Conservation (phyloP, 331 rosid genomes). For the Telfairia occidentalis region DNA sequence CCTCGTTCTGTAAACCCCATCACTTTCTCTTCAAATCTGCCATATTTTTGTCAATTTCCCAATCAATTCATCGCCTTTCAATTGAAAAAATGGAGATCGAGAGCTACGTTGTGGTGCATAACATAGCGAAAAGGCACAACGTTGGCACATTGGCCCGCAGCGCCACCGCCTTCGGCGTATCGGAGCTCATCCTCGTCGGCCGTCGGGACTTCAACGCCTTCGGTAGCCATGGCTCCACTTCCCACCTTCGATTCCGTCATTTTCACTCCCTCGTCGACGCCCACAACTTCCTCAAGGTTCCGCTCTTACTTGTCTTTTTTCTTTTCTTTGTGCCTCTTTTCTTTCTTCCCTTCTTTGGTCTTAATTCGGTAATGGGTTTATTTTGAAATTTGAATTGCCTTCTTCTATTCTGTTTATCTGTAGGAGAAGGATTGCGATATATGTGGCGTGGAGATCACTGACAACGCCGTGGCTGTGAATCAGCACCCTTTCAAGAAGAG, state of each 20-base stretch:
- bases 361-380: neutral
- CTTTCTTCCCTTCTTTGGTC: neutral
- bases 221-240: conserved; percentile 83
- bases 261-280: conserved; percentile 76
- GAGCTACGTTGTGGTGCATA: conserved; percentile 80
- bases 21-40: neutral
- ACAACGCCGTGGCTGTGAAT: conserved; percentile 56
- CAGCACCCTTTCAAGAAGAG: conserved; percentile 69
- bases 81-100: conserved; percentile 30
- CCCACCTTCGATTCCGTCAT: conserved; percentile 79
- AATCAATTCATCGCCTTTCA: neutral
- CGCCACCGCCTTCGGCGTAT: conserved; percentile 84
- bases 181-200: conserved; percentile 73
- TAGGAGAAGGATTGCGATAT: conserved; percentile 73
- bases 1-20: neutral
- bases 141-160: conserved; percentile 84
- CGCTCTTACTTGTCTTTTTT: neutral
- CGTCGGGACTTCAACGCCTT: conserved; percentile 83
- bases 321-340: too few species aligned
- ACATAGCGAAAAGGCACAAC: conserved; percentile 84
- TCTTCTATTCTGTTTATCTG: neutral
- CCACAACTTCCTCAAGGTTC: conserved; percentile 50
- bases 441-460: conserved; percentile 85
- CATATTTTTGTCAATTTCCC: too few species aligned
- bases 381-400: neutral